Conservation (phyloP, 768 basidiomycete genomes). For the Myochromella boudieri region DNA sequence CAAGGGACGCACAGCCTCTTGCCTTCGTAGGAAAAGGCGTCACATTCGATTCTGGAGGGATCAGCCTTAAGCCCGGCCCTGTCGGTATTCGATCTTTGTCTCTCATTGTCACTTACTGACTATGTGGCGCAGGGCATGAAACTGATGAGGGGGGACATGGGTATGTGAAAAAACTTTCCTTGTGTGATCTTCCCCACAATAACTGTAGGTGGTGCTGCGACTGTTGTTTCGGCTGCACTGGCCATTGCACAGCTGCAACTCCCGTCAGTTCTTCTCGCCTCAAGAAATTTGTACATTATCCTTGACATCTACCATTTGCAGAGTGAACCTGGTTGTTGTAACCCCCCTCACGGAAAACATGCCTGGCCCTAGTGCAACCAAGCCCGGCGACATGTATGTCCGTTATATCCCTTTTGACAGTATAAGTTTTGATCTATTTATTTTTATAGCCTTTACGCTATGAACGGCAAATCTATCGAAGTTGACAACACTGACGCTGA, state of each 20-base stretch:
- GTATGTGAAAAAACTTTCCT: conserved; percentile 28
- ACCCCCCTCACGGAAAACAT: conserved; percentile 85
- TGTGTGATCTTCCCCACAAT: not conserved
- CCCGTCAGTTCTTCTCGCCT: conserved; percentile 51
- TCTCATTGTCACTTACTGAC: not conserved
- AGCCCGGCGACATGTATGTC: conserved; percentile 82
- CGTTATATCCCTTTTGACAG: not conserved
- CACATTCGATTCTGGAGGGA: conserved; percentile 89
- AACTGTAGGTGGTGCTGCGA: conserved; percentile 68
- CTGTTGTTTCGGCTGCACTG: conserved; percentile 68
- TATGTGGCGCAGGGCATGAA: conserved; percentile 63
- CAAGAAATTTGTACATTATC: not conserved
- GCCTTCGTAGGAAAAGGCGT: conserved; percentile 87
- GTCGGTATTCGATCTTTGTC: conserved; percentile 35
- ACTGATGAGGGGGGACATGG: conserved; percentile 87
- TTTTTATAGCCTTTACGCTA: conserved; percentile 73
- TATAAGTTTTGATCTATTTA: not conserved
- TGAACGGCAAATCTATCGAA: conserved; percentile 87
- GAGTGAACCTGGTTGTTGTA: conserved; percentile 72
- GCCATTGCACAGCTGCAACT: conserved; percentile 80
- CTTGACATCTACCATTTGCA: conserved; percentile 23
- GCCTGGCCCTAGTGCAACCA: conserved; percentile 69
- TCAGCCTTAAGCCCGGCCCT: conserved; percentile 73
- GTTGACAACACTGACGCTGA: conserved; percentile 89
- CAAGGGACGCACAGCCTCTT: conserved; percentile 56